Evolutionary conservation across 2,329 filamentous ascomycete genomes (phyloP).

Genomic region (Stemphylium lycopersici): DNA sequence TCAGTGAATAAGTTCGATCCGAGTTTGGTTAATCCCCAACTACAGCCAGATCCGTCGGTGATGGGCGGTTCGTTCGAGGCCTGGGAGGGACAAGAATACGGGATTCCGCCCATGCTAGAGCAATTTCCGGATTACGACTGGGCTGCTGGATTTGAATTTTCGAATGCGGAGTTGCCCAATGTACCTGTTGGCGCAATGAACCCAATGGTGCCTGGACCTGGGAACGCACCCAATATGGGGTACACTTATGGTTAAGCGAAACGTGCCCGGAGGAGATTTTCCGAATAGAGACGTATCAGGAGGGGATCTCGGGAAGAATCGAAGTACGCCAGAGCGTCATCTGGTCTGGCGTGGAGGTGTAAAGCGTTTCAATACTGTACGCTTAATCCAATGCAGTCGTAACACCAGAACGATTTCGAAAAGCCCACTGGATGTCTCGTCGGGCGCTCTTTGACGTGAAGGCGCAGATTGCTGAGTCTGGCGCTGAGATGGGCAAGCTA

Average conservation of each 20-base stretch:
- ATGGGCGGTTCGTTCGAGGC: constrained; percentile 31
- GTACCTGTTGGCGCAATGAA: constrained; percentile 27
- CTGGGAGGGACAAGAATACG: constrained; percentile 40
- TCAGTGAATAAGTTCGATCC: constrained; percentile 37
- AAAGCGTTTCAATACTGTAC: constrained; percentile 3
- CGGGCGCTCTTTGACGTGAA: not conserved
- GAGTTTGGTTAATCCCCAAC: constrained; percentile 28
- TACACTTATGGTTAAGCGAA: constrained; percentile 34
- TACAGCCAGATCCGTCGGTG: constrained; percentile 26
- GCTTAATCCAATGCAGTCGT: not conserved
- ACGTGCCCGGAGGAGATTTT: not conserved
- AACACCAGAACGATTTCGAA: not conserved
- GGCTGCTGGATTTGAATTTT: constrained; percentile 46
- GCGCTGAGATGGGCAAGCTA: not conserved
- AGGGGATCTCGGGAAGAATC: not conserved
- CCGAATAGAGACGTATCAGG: not conserved
- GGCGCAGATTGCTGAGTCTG: not conserved
- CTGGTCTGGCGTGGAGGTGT: not conserved
- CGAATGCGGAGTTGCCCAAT: constrained; percentile 36
- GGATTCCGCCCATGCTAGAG: constrained; percentile 38
- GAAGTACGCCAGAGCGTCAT: not conserved
- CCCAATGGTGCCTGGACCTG: constrained; percentile 25
- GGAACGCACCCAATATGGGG: constrained; percentile 26
- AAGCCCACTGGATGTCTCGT: not conserved
- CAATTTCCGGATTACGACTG: constrained; percentile 49